Conservation (phyloP, 805 yeast species). For the Debaryomyces hansenii region DNA sequence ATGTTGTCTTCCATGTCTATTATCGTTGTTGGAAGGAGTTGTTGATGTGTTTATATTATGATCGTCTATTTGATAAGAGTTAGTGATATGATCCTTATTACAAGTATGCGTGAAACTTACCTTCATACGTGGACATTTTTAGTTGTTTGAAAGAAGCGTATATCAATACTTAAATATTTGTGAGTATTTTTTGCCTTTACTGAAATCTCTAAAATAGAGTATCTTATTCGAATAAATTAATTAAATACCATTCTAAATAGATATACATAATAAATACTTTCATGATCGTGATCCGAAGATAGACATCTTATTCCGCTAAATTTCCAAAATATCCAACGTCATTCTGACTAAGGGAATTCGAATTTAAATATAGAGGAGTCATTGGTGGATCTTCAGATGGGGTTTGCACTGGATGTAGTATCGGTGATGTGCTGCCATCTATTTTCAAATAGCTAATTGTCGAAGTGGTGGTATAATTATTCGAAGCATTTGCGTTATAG, state of each 20-base stretch:
- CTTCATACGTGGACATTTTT: constrained; percentile 45
- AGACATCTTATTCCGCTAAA: no score
- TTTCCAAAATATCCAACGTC: constrained; percentile 2
- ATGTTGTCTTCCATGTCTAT: constrained; percentile 20
- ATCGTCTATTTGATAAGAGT: constrained; percentile 29
- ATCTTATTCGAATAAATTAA: no score
- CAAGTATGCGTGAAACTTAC: constrained; percentile 27
- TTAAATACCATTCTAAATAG: no score
- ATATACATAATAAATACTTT: no score
- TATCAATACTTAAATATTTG: no score
- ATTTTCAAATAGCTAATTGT: constrained; percentile 5
- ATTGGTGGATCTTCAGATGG: constrained; percentile 44
- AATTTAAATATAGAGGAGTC: constrained; percentile 38
- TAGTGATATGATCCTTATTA: constrained; percentile 1
- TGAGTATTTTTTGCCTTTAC: no score
- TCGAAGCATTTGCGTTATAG: background rate
- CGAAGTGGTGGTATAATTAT: constrained; percentile 4
- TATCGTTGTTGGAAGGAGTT: constrained; percentile 3
- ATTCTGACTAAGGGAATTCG: constrained; percentile 6
- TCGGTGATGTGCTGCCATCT: constrained; percentile 25
- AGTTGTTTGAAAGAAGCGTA: background rate
- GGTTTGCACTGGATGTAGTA: constrained; percentile 41
- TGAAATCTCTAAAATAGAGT: no score
- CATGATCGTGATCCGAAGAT: no score
- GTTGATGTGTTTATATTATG: constrained; percentile 27